Evolutionary conservation across 1,139 yeast genomes (phyloP).

Genomic region (Yamadazyma taylorii): DNA sequence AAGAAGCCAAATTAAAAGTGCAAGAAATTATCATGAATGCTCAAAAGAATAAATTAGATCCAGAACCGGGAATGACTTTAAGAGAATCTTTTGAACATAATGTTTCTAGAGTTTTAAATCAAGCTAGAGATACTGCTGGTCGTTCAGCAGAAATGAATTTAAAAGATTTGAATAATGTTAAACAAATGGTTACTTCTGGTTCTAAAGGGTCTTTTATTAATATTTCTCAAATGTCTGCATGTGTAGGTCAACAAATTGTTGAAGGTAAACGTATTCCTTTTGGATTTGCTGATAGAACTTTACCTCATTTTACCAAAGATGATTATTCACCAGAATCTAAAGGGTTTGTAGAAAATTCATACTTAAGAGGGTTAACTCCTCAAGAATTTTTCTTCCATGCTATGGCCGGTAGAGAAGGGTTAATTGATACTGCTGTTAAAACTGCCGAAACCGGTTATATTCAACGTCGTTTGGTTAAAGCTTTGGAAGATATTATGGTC

Average conservation of each 20-base stretch:
- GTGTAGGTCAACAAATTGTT: conserved; percentile 99
- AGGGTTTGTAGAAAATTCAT: conserved; percentile 97
- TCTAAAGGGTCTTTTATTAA: conserved; percentile 99
- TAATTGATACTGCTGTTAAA: conserved; percentile 97
- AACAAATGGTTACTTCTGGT: conserved; percentile 99
- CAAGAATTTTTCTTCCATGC: conserved; percentile 99
- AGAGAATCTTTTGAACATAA: conserved; percentile 98
- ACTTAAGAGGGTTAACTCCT: conserved; percentile 95
- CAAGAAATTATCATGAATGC: conserved; percentile 92
- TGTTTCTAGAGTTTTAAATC: conserved; percentile 91
- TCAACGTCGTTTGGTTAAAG: conserved; percentile 98
- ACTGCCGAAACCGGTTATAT: conserved; percentile 99
- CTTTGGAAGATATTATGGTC: conserved; percentile 97
- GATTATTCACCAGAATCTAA: conserved; percentile 97
- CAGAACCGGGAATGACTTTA: conserved; percentile 99
- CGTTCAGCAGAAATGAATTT: conserved; percentile 95
- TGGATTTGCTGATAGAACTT: conserved; percentile 92
- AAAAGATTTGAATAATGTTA: conserved; percentile 92
- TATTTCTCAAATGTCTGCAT: conserved; percentile 99
- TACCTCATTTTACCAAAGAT: conserved; percentile 97
- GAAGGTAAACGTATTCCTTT: conserved; percentile 99
- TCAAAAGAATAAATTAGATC: conserved; percentile 81
- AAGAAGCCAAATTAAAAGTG: conserved; percentile 89
- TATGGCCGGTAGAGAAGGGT: conserved; percentile 99
- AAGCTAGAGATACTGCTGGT: conserved; percentile 99